Evolutionary conservation across 306 rosid genomes (phyloP).

Genomic region (Oxytropis ochrocephala): DNA sequence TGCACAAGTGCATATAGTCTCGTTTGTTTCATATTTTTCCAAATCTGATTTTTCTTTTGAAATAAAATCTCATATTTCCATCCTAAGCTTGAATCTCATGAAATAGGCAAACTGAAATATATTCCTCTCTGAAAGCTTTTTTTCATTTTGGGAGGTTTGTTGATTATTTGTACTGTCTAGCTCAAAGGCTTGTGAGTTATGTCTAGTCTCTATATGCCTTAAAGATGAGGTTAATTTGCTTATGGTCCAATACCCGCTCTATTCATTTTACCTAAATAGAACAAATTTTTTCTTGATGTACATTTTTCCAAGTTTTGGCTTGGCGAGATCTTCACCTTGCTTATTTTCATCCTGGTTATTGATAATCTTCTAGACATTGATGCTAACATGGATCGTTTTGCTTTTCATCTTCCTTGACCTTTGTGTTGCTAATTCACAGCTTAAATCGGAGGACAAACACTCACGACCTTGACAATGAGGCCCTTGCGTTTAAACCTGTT

Average conservation of each 20-base stretch:
- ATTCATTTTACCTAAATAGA: not conserved
- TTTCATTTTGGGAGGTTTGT: not conserved
- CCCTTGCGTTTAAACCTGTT: constrained; percentile 78
- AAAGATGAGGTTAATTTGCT: not conserved
- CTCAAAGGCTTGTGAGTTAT: not conserved
- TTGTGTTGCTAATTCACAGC: constrained; percentile 40
- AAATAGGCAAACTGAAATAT: not conserved
- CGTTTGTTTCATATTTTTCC: not conserved
- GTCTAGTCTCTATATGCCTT: not conserved
- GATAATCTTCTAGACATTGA: constrained; percentile 12
- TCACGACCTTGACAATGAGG: constrained; percentile 73
- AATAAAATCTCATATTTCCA: not conserved
- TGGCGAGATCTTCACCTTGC: not conserved
- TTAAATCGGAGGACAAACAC: constrained; percentile 48
- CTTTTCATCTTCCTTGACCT: constrained; percentile 18
- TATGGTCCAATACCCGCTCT: not conserved
- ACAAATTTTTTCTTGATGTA: not conserved
- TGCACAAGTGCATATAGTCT: not conserved
- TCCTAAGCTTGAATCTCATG: not conserved
- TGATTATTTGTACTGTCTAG: not conserved
- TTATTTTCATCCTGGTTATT: not conserved
- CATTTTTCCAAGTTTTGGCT: not conserved
- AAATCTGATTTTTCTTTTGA: too few relatives aligned
- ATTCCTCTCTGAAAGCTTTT: not conserved
- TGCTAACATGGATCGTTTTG: not conserved